Evolutionary conservation across 2,329 filamentous ascomycete genomes (phyloP).

Genomic region (Xylariaceae sp.): DNA sequence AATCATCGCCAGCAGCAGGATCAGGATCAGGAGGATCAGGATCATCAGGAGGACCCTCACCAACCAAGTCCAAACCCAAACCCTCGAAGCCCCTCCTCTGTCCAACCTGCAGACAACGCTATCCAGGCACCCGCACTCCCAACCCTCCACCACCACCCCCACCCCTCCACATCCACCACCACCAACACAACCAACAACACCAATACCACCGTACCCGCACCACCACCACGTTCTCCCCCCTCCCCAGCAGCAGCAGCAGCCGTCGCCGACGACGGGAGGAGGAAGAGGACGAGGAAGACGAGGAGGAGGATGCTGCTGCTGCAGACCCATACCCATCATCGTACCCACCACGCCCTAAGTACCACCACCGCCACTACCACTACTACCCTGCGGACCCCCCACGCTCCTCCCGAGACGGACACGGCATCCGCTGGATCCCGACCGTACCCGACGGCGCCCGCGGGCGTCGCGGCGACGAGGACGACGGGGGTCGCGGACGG

Average conservation of each 20-base stretch:
- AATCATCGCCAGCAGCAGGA: neutral
- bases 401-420: constrained; percentile 2
- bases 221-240: neutral
- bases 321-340: too few species aligned
- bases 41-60: too few species aligned
- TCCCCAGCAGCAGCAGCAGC: too few species aligned
- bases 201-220: neutral
- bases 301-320: too few species aligned
- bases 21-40: too few species aligned
- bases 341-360: neutral
- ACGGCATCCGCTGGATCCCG: constrained; percentile 9
- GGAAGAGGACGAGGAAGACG: too few species aligned
- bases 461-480: neutral
- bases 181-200: too few species aligned
- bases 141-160: neutral
- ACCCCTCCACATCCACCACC: neutral
- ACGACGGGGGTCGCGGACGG: neutral
- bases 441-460: constrained; percentile 1
- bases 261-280: too few species aligned
- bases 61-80: neutral
- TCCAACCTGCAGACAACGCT: neutral
- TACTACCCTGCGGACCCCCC: constrained; percentile 4
- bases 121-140: neutral
- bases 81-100: neutral
- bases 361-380: neutral